Base-by-base conservation (phyloP, 2,329 filamentous ascomycete species). In the Annulohypoxylon truncatum region DNA sequence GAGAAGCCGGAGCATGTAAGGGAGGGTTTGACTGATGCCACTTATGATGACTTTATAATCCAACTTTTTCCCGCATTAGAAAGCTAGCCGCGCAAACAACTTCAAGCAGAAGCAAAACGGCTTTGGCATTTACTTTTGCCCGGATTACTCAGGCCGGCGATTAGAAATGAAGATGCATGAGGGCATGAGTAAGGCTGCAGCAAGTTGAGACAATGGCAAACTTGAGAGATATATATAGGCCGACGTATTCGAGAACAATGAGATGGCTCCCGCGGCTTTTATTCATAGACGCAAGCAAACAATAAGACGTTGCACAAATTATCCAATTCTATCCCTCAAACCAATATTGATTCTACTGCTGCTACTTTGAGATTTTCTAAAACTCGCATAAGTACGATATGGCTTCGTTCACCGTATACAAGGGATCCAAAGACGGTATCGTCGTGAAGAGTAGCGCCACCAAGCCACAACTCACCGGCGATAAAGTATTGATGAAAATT, bases 401-500 rank as follows among this genome's bases (percentile, higher is more conserved):
- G 75, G 64, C 67, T 52, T 71, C 66, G 56, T 89, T 89, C 80
- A 90, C 87, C 42, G 86, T 90, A 60, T 90, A 82, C 84, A 90
- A 88, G 74, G 89, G 89, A 67, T 83, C 82, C 70, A 82, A 86
- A 69, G 83, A 84, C 59, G 87, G 88, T 72, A 80, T 82, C 61
- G 85, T 89, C 72, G 76, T 82, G 56, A 78, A 87, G 76, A 76
- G 78, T 50, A 80, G 79, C 46, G 85, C 82, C 44, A 80, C 78
- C 20, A 82, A 79, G 62, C 79, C 79, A 29, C 75, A 77, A n/a
- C 77, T 87, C 50, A 75, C 72, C 2, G 78, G 80, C 54, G 83
- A 89, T 76, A 81, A 90, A 63, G 88, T 91, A 48, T 82, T 89
- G 24, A 77, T 92, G 74, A 84, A 83, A 60, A 81, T 92, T 66